Evolutionary conservation across 805 yeast species (phyloP).

Genomic region (Starmerella cellae): DNA sequence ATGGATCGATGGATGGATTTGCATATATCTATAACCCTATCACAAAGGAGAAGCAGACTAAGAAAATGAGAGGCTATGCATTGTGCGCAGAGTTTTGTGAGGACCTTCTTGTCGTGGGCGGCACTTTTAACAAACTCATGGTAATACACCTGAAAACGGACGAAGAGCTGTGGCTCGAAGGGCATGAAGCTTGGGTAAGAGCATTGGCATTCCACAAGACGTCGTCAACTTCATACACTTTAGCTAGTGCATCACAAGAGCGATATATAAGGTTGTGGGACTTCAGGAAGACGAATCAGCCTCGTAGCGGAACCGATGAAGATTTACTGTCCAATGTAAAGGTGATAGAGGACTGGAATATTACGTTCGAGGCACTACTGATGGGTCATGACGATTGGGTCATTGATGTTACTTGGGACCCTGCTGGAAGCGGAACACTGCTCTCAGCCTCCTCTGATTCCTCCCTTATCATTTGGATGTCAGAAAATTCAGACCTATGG

Average conservation of each 20-base stretch:
- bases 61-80: constrained; percentile 22
- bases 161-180: constrained; percentile 36
- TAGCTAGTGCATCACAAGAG: constrained; percentile 91
- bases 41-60: constrained; percentile 4
- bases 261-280: constrained; percentile 86
- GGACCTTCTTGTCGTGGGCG: constrained; percentile 26
- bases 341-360: constrained; percentile 32
- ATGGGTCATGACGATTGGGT: constrained; percentile 99
- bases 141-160: constrained; percentile 29
- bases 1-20: constrained; percentile 55
- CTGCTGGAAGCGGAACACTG: constrained; percentile 40
- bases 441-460: constrained; percentile 88
- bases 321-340: constrained; percentile 44
- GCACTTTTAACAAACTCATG: constrained; percentile 34
- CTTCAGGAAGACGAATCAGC: constrained; percentile 23
- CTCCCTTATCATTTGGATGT: constrained; percentile 77
- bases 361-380: constrained; percentile 79
- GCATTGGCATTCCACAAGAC: constrained; percentile 47
- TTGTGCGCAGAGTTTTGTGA: constrained; percentile 19
- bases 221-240: constrained; percentile 37
- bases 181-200: constrained; percentile 96
- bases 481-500: constrained; percentile 48
- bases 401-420: constrained; percentile 71
- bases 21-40: constrained; percentile 44
- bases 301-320: constrained; percentile 34